phyloP scores from a whole-genome alignment of 139 green algal species.

The Chlamydomonas eustigma region DNA sequence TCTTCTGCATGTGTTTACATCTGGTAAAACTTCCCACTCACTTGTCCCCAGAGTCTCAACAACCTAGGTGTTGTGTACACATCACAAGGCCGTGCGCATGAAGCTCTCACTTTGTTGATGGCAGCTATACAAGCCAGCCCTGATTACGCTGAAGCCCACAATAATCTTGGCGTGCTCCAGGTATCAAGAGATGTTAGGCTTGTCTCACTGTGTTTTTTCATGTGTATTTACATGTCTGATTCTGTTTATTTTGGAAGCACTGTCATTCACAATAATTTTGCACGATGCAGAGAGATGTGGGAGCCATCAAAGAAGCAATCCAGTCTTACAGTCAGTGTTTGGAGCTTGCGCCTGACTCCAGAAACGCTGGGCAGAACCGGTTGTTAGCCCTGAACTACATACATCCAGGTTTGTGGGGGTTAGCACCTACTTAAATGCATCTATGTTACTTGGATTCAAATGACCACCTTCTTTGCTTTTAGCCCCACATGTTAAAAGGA shows the following conservation, averaged over 20 bases:
- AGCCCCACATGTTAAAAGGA: too few species aligned
- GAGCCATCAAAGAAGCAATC: slow-evolving; percentile 44
- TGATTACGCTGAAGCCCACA: slow-evolving; percentile 79
- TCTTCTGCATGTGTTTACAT: too few species aligned
- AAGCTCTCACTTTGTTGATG: slow-evolving; percentile 78
- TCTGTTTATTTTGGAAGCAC: too few species aligned
- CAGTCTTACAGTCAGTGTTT: slow-evolving; percentile 70
- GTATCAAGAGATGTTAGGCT: not conserved
- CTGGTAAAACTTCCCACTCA: too few species aligned
- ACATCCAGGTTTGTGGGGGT: slow-evolving; percentile 25
- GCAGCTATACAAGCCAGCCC: slow-evolving; percentile 70
- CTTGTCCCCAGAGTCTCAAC: slow-evolving; percentile 82
- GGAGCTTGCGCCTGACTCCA: slow-evolving; percentile 53
- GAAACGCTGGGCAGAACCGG: slow-evolving; percentile 69
- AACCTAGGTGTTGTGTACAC: slow-evolving; percentile 95
- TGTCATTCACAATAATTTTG: too few species aligned
- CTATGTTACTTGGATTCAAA: too few species aligned
- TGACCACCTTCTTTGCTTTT: slow-evolving; percentile 6
- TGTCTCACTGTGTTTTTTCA: too few species aligned
- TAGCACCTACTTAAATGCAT: too few species aligned
- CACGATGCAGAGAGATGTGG: slow-evolving; percentile 43
- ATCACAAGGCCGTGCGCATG: slow-evolving; percentile 55
- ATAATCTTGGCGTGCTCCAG: slow-evolving; percentile 91
- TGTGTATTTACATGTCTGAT: too few species aligned
- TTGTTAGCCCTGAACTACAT: slow-evolving; percentile 93